Evolutionary conservation across 2,329 filamentous ascomycete genomes (phyloP), one percentile per base, ranked within the genome.

Genomic region (Sporothrix protearum): DNA sequence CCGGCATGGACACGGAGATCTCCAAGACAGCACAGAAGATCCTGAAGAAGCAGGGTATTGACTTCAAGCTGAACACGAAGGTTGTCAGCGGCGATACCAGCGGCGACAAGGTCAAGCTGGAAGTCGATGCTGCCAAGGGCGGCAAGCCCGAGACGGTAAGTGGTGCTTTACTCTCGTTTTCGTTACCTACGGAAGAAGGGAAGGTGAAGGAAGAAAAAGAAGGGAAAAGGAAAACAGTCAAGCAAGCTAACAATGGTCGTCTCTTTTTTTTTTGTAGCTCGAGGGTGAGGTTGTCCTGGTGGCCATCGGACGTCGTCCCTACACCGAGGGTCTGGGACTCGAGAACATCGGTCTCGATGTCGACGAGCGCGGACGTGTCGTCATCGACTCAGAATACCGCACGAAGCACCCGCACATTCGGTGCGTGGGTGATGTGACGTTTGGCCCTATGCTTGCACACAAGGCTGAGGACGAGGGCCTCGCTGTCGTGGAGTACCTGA

Each of bases 381-480:
- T 99, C 78, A 97, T 99, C 80, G 96, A 99, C 86, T 94, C 94
- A 77, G 95, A 99, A 84, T 99, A 97, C 88, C 94, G 96, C 83
- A 99, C 96, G 79, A 98, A 97, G 86, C 85, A 96, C 76, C 92
- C 94, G 64, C 96, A 99, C 85, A 97, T 99, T 82, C 94, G 96
- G 78, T 96, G 95, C 78, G 92, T 98, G 76, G 96, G 96, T 79
- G 96, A 98, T 82, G 92, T 89, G 80, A 99, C 96, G 63, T 99
- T 99, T 81, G 96, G 96, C 10, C 94, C 94, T 79, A 99, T 99
- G 96, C 90, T 99, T 79, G 96, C 96, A 70, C 96, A 99, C 88
- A 99, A 99, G 88, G 96, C 96, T 68, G 96, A 99, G 84, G 96
- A 99, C 84, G 96, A 99, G 84, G 96, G 88, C 73, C 94, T 98